Evolutionary conservation across 345 rosid genomes (phyloP), one percentile per base, ranked within the genome.

Genomic region (Aethionema arabicum): DNA sequence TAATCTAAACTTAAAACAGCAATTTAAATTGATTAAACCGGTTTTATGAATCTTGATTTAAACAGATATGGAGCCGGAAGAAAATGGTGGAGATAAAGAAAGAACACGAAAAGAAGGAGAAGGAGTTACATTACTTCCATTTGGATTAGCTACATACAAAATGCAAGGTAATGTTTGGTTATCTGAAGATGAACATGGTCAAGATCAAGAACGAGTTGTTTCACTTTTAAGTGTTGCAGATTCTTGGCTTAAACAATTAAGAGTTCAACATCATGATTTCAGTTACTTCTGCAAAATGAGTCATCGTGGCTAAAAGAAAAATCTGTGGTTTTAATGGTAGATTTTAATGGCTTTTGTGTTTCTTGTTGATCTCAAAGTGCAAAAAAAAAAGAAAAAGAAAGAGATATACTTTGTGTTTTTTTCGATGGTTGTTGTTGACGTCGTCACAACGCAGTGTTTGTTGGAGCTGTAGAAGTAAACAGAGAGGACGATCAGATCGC

Each of bases 81-180:
- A 86, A 36, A 89, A 86, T 29, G 91, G 81, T 6, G 95, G 83
- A 29, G 93, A 86, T 15, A 65, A 66, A 11, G 74, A 56, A 72
- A 72, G 1, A 66, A 44, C 36, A 41, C 65, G 81, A 72, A 83
- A 78, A 66, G 83, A 62, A 75, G 81, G 81, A 84, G 95, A 88
- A 62, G 77, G 76, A 33, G 71, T 86, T 48, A 74, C 86, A n/a
- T 75, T 95, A 9, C 78, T 78, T 32, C 80, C 98, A 50, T 95
- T 95, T n/a, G 99, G 98, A 5, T 61, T 95, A 77, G 96, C 98
- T 9, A 95, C 95, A 48, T 95, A 95, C 84, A 95, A 95, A 81
- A 88, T 95, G 98, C 98, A 90, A 78, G 98, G 99, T 37, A 78
- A 80, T 36, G 84, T 95, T 65, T 95, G 99, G 99, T 79, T 83